A percentile compares a stretch with the other conserved stretches of the same genome.
Conservation (phyloP, 179 eudicot genomes). For the Beta macrorhiza region DNA sequence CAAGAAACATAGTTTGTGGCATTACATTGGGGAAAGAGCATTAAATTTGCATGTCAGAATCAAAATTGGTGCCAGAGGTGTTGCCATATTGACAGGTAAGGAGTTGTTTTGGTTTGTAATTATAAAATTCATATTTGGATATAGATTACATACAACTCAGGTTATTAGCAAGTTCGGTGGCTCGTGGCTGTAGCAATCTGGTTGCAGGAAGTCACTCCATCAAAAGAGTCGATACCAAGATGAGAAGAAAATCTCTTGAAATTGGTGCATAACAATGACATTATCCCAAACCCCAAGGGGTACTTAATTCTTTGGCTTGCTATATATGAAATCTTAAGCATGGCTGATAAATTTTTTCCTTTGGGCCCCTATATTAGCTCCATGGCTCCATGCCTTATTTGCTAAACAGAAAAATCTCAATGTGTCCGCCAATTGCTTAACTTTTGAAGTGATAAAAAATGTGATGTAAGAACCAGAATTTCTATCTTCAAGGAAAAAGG, state of each 20-base stretch:
- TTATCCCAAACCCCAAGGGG: background rate
- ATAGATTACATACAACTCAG: background rate
- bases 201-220: too few species aligned
- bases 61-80: background rate
- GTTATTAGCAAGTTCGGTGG: background rate
- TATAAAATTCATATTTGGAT: background rate
- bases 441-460: background rate
- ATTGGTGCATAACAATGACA: background rate
- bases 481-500: background rate
- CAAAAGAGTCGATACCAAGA: too few species aligned
- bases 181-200: background rate
- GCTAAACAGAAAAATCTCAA: background rate
- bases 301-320: background rate
- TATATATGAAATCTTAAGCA: background rate
- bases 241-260: background rate
- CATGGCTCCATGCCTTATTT: background rate
- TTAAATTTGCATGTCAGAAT: background rate
- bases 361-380: background rate
- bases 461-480: background rate
- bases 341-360: background rate
- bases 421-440: background rate
- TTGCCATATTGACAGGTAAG: background rate
- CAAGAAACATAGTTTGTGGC: background rate
- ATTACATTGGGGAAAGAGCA: background rate
- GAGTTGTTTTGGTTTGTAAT: background rate